phyloP scores from a whole-genome alignment of 345 rosid species.

The Pugionium cornutum region DNA sequence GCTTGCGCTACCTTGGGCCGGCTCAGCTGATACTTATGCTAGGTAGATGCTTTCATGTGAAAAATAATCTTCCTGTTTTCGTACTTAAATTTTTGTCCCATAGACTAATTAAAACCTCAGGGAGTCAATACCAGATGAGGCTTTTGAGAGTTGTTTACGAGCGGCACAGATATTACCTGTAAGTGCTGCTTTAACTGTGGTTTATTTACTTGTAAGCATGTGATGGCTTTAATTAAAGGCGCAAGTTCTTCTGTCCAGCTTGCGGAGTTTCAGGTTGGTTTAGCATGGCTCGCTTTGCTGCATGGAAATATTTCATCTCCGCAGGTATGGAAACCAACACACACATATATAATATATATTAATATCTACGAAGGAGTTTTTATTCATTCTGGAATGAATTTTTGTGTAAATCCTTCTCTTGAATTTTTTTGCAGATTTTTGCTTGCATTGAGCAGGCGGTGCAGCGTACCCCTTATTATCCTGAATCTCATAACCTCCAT shows the following conservation, averaged over 20 bases:
- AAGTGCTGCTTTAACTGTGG: constrained; percentile 34
- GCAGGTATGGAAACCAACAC: constrained; percentile 51
- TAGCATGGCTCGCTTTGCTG: constrained; percentile 72
- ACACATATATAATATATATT: background rate
- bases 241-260: constrained; percentile 54
- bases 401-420: background rate
- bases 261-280: constrained; percentile 92
- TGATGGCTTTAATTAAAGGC: constrained; percentile 27
- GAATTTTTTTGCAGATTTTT: constrained; percentile 60
- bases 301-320: constrained; percentile 75
- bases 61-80: constrained; percentile 10
- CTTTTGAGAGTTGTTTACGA: constrained; percentile 89
- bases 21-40: constrained; percentile 73
- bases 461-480: constrained; percentile 71
- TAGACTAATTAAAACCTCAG: constrained; percentile 47
- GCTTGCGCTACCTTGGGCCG: constrained; percentile 96
- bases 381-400: background rate
- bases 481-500: constrained; percentile 83
- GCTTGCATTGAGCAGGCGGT: constrained; percentile 91
- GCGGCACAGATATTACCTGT: constrained; percentile 90
- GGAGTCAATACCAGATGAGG: constrained; percentile 63
- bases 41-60: constrained; percentile 48
- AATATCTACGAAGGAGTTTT: background rate
- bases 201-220: constrained; percentile 5
- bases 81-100: constrained; percentile 1